Conservation (phyloP, 441 rosid species). For the Brassica balearica region DNA sequence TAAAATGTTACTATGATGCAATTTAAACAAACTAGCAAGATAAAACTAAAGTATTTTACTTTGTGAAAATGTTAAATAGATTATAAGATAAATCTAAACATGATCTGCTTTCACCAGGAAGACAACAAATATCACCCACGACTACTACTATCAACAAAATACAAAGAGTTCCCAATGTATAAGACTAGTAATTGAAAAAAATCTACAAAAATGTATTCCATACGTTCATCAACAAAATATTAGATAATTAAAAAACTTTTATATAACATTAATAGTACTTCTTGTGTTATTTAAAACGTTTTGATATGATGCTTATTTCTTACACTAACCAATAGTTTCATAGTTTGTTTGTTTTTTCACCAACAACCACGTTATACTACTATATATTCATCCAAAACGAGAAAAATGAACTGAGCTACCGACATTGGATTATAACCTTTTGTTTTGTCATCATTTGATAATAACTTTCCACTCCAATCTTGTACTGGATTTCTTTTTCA, state of each 20-base stretch:
- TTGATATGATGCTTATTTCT: neutral
- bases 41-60: neutral
- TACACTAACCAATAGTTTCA: neutral
- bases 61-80: neutral
- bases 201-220: neutral
- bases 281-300: neutral
- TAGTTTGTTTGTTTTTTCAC: neutral
- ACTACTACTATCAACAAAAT: neutral
- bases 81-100: neutral
- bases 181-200: neutral
- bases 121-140: neutral
- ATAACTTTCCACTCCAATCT: neutral
- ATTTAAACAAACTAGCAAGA: neutral
- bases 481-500: neutral
- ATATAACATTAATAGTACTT: neutral
- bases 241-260: neutral
- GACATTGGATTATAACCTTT: constrained; percentile 9
- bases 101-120: neutral
- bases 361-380: constrained; percentile 1
- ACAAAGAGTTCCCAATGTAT: neutral
- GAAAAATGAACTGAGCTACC: constrained; percentile 21
- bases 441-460: neutral
- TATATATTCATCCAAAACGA: neutral
- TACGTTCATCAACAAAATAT: no score
- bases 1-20: neutral